Evolutionary conservation across 2,329 filamentous ascomycete species (phyloP).

Genomic region (Penicillium sp.): DNA sequence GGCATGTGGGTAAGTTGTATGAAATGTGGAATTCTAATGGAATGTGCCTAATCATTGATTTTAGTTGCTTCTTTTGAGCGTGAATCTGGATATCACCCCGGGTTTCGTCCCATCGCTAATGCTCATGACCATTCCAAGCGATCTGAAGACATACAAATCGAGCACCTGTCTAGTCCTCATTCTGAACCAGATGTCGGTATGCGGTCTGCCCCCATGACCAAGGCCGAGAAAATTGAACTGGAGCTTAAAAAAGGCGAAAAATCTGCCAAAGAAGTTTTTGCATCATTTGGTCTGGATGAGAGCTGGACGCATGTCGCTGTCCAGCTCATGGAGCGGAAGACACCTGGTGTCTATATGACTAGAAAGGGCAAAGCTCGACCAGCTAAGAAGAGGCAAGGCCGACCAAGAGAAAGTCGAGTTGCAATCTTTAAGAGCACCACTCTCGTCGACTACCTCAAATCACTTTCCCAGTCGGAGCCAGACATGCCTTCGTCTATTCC

Average conservation of each 20-base stretch:
- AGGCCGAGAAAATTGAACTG: conserved; percentile 33
- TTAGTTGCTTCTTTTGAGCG: conserved; percentile 9
- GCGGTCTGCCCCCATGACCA: conserved; percentile 28
- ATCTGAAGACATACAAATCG: neutral
- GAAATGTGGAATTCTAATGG: neutral
- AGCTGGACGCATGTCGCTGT: conserved; percentile 40
- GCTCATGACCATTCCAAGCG: neutral
- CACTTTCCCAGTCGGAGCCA: neutral
- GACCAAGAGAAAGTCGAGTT: conserved; percentile 36
- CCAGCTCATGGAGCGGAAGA: conserved; percentile 32
- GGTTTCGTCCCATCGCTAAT: neutral
- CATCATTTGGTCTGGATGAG: conserved; percentile 36
- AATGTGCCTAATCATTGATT: neutral
- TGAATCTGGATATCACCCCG: neutral
- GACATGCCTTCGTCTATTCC: neutral
- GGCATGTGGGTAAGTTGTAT: conserved; percentile 3
- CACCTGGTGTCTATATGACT: conserved; percentile 40
- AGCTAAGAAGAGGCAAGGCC: conserved; percentile 34
- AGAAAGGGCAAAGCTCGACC: conserved; percentile 35
- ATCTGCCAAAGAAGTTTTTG: conserved; percentile 10
- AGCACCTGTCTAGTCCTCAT: neutral
- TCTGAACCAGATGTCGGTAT: conserved; percentile 13
- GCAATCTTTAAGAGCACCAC: conserved; percentile 35
- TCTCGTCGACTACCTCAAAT: conserved; percentile 7
- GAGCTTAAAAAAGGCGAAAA: conserved; percentile 6